These are phyloP conservation scores for Coemansia sp. DNA, from an alignment of 192 early-diverging fungal species.

Conservation along the genomic window DNA sequence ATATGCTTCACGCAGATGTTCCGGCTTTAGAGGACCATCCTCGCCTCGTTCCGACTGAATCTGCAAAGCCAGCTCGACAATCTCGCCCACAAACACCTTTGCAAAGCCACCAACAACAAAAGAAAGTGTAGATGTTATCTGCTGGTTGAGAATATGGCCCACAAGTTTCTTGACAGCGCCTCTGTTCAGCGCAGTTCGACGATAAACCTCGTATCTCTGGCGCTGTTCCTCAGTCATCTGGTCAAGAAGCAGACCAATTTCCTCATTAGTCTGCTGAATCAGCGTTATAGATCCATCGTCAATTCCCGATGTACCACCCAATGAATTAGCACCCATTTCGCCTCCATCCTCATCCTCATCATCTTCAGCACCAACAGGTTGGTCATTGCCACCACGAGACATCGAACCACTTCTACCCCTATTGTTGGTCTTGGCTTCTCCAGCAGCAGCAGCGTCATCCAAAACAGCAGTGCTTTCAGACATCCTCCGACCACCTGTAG, in stretches of 20 bases:
- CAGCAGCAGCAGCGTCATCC: neutral
- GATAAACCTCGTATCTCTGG: conserved; percentile 79
- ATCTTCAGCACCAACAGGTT: neutral
- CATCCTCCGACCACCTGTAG: neutral
- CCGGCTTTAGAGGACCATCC: conserved; percentile 72
- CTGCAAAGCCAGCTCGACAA: conserved; percentile 78
- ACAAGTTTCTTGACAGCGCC: conserved; percentile 73
- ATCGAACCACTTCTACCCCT: neutral
- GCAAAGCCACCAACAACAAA: conserved; percentile 87
- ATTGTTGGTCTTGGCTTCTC: neutral
- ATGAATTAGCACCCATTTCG: conserved; percentile 7
- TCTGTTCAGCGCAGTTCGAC: conserved; percentile 75
- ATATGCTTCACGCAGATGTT: conserved; percentile 84
- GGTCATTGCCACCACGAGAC: neutral
- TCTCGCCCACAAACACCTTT: conserved; percentile 90
- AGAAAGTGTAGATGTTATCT: conserved; percentile 66
- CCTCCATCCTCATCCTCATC: conserved; percentile 10
- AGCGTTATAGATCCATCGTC: conserved; percentile 19
- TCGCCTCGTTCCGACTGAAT: conserved; percentile 81
- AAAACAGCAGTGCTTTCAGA: neutral
- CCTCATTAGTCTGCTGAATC: conserved; percentile 48
- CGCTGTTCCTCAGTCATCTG: conserved; percentile 65
- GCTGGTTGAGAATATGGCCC: conserved; percentile 68
- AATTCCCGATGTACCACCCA: neutral
- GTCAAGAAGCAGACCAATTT: conserved; percentile 38